Base-by-base conservation (phyloP, 1,139 yeast species). In the Saccharomyces hybrid region DNA sequence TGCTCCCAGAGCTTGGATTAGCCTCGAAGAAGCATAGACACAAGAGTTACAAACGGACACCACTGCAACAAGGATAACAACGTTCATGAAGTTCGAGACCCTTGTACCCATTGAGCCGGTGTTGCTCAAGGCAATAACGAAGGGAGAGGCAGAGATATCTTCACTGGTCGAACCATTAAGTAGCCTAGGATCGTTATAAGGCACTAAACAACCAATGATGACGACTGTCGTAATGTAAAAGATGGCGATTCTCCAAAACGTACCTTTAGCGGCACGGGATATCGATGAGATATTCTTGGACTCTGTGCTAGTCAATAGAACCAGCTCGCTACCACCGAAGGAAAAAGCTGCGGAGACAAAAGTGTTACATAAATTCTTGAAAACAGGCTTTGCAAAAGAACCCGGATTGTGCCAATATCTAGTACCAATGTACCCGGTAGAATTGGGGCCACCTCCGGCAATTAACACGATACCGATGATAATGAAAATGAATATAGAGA, bases 221-320 rank as follows among this genome's bases (percentile, higher is more conserved):
- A 71, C 68, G 56, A 76, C 69, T 0, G 77, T 70, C 46, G 71
- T 69, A 57, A 76, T 70, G 70, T 81, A 82, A 66, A 81, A 81
- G 50, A 81, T 68, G 49, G 79, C 71, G 54, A 82, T 78, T 73
- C 86, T 76, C 83, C 84, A 81, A 64, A 81, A 80, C 6, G 81
- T 84, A 60, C 79, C 83, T 66, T 82, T 83, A 47, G 84, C 81
- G 48, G 95, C 93, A 60, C 78, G 42, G 9, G 42, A 38, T 38
- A 38, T 38, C 3, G 42, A 19, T 3, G 42, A 38, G 16, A 38
- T 38, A 8, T 38, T 16, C 11, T 38, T 38, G 42, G 96, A 81
- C 74, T 90, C 97, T 16, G 95, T 89, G 54, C 95, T 88, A 27
- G 96, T 95, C 61, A 90, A 75, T 60, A 95, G 96, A 58, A 86